Percentiles rank a stretch among this genome's conserved stretches.
These are phyloP conservation scores for Actinomucor elegans DNA, from an alignment of 371 early-diverging fungal genomes.

Conservation along the genomic window DNA sequence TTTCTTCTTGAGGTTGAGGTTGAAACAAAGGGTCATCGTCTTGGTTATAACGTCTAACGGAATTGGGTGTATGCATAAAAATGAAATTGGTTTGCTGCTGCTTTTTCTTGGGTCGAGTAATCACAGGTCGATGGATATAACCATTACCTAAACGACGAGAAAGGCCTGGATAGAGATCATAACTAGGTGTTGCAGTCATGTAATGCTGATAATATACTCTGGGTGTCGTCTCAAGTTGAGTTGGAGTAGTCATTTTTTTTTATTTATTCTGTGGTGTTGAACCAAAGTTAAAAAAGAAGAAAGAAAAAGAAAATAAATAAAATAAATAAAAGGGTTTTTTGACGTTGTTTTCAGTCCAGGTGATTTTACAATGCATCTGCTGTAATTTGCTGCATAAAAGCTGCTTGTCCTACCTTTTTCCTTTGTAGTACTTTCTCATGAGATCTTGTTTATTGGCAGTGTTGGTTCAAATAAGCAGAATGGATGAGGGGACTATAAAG, in stretches of 20 bases:
- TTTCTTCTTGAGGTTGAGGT: constrained; percentile 11
- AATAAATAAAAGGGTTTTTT: constrained; percentile 8
- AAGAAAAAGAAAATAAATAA: not conserved
- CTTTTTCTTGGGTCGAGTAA: constrained; percentile 2
- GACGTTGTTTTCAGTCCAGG: constrained; percentile 4
- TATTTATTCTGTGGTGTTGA: constrained; percentile 28
- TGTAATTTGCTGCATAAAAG: too few relatives aligned
- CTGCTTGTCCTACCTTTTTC: too few relatives aligned
- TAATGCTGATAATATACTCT: constrained; percentile 40
- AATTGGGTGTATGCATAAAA: constrained; percentile 13
- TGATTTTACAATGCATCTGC: not conserved
- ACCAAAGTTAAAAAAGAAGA: constrained; percentile 16
- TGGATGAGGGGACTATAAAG: not conserved
- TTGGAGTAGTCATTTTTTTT: not conserved
- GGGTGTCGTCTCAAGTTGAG: constrained; percentile 39
- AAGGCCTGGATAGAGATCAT: constrained; percentile 44
- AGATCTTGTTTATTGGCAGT: not conserved
- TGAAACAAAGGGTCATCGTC: constrained; percentile 19
- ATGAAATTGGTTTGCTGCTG: constrained; percentile 30
- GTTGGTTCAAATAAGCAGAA: not conserved
- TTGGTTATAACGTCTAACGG: not conserved
- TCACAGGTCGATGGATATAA: constrained; percentile 24
- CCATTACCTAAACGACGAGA: constrained; percentile 41
- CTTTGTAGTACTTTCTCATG: too few relatives aligned
- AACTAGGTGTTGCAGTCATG: constrained; percentile 28